These are phyloP conservation scores for Didymella lethalis DNA, from an alignment of 2,329 filamentous ascomycete genomes.

Conservation along the genomic window DNA sequence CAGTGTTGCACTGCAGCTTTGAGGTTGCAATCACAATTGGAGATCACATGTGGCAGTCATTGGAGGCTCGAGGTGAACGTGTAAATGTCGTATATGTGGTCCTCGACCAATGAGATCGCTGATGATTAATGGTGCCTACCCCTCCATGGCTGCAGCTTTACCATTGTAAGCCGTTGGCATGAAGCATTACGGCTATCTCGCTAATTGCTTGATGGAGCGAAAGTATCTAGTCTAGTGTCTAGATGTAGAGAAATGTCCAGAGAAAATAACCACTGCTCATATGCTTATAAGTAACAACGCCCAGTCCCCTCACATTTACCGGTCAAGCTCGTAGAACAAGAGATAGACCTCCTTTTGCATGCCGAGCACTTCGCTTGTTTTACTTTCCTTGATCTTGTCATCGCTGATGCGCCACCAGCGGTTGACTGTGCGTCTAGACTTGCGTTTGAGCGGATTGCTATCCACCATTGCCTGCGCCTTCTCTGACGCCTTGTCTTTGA, in stretches of 20 bases:
- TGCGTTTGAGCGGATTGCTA: slow-evolving; percentile 58
- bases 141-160: neutral
- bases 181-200: neutral
- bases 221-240: slow-evolving; percentile 14
- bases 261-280: neutral
- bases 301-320: slow-evolving; percentile 9
- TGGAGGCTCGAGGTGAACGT: slow-evolving; percentile 15
- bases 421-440: slow-evolving; percentile 67
- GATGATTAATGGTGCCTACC: slow-evolving; percentile 30
- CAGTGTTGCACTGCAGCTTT: slow-evolving; percentile 36
- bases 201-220: slow-evolving; percentile 6
- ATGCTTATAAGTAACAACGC: neutral
- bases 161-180: neutral
- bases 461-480: slow-evolving; percentile 56
- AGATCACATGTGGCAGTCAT: neutral
- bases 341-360: slow-evolving; percentile 98
- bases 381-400: slow-evolving; percentile 94
- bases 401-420: slow-evolving; percentile 99
- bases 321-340: slow-evolving; percentile 90
- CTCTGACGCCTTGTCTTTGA: slow-evolving; percentile 45
- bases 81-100: slow-evolving; percentile 25
- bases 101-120: slow-evolving; percentile 29
- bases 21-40: slow-evolving; percentile 7
- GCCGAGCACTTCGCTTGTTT: slow-evolving; percentile 85
- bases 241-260: neutral